Percentiles rank a stretch among this genome's conserved stretches.
phyloP scores from a whole-genome alignment of 73 alveolate genomes.

The Paramecium octaurelia region DNA sequence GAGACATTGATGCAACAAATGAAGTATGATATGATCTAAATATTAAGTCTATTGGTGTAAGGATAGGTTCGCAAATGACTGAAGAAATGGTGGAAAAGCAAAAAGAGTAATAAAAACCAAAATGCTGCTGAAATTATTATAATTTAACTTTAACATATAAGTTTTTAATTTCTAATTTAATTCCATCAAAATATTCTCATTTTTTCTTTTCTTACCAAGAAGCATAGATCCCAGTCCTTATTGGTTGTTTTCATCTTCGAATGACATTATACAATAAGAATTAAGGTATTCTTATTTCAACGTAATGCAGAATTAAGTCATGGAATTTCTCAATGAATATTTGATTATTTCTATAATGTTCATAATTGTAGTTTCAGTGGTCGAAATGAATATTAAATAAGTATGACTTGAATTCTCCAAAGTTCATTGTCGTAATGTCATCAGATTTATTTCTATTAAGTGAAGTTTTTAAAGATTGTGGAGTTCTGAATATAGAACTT shows the following conservation, averaged over 20 bases:
- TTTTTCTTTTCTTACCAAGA: not conserved
- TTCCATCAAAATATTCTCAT: not conserved
- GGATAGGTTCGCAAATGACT: conserved; percentile 18
- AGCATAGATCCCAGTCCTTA: not conserved
- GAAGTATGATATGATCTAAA: not conserved
- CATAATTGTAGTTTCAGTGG: not conserved
- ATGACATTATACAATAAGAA: too few relatives aligned
- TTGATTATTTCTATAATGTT: not conserved
- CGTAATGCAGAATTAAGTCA: too few relatives aligned
- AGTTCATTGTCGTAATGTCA: not conserved
- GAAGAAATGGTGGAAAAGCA: conserved; percentile 26
- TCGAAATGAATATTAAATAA: too few relatives aligned
- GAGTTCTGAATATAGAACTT: not conserved
- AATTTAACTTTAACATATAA: not conserved
- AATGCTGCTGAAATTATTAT: conserved; percentile 37
- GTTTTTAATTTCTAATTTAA: not conserved
- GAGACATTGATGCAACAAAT: conserved; percentile 51
- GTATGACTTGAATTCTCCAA: not conserved
- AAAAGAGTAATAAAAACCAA: not conserved
- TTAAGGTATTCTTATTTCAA: not conserved
- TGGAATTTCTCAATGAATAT: not conserved
- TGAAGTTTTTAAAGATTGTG: not conserved
- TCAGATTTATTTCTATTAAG: not conserved
- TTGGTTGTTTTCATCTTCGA: not conserved
- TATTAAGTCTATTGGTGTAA: conserved; percentile 35